These are phyloP conservation scores for Phytophthora citricola DNA, from an alignment of 352 stramenopile genomes.

Conservation along the genomic window DNA sequence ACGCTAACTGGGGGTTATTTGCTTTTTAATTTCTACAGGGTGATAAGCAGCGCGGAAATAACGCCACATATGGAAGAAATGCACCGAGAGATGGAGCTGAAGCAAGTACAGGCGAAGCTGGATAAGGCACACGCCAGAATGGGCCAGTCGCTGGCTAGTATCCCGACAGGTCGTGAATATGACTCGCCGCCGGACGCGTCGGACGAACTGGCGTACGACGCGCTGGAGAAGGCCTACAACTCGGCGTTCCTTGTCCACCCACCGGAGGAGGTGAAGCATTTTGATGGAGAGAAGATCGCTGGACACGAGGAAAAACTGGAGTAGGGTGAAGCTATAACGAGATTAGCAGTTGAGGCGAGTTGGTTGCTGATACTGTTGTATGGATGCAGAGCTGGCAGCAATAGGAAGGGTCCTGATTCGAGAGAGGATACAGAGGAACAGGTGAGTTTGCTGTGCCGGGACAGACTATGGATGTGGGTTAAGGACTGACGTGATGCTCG, in stretches of 20 bases:
- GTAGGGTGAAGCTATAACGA: conserved; percentile 20
- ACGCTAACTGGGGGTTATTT: conserved; percentile 2
- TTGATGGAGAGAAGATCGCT: conserved; percentile 3
- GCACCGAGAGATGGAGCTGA: conserved; percentile 31
- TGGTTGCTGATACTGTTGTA: conserved; percentile 11
- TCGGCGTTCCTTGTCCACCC: conserved; percentile 47
- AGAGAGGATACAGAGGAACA: conserved; percentile 10
- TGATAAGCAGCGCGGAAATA: conserved; percentile 3
- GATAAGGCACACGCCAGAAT: conserved; percentile 47
- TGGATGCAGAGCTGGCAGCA: conserved; percentile 10
- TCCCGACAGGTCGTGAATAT: conserved; percentile 66
- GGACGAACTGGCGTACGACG: conserved; percentile 51
- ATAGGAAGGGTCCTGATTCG: not conserved
- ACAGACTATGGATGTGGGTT: not conserved
- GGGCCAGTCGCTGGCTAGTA: conserved; percentile 30
- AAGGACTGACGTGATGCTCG: conserved; percentile 6
- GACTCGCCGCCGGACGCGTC: conserved; percentile 47
- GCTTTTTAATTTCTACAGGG: conserved; percentile 1
- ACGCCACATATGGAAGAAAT: conserved; percentile 6
- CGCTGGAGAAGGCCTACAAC: conserved; percentile 71
- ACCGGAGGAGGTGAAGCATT: conserved; percentile 4
- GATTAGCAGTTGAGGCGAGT: conserved; percentile 4
- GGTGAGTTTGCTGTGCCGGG: not conserved
- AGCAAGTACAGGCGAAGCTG: conserved; percentile 49
- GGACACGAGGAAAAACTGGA: conserved; percentile 11